Evolutionary conservation across 2,329 filamentous ascomycete species (phyloP), one percentile per base, ranked within the genome.

Genomic region (Coniochaeta ligniaria): DNA sequence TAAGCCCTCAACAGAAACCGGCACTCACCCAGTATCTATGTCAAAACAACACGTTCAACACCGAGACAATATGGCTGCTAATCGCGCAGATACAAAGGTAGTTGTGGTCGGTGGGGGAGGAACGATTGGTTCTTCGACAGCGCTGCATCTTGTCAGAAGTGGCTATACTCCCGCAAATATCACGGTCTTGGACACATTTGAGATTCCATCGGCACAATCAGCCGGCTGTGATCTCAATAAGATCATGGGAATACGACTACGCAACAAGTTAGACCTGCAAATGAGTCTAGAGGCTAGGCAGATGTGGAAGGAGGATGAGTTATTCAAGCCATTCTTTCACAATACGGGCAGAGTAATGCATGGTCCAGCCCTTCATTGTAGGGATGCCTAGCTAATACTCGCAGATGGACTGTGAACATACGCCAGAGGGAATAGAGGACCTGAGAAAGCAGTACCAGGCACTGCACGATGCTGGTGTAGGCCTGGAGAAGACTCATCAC

Each of bases 211-310:
- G 0, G 68, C 75, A 0, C 76, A 79, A 57, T 79, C 78, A 0
- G 78, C 78, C 1, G 78, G 77, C 3, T 71, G 77, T 60, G 78
- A 80, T 50, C 67, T 80, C 14, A 80, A 80, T 66, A 80, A 80
- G 67, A 77, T 79, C 61, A 76, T 78, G 71, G 74, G 72, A 17
- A 67, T 77, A 20, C 72, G 73, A 2, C 50, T 73, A 36, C 68
- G 70, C 17, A 72, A 70, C 43, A 66, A 68, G 38, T 66, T 66
- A 35, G 70, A 72, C 60, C 28, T 72, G 8, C 70, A 69, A 59
- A 68, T 74, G 17, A 72, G 69, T 45, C 58, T 71, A 5, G 72
- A 74, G 57, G 72, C 72, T 17, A 60, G 68, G 3, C 67, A 72
- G 5, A 73, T 73, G 72, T 80, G 78, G 78, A 72, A 65, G 20